Conservation (phyloP, 352 stramenopile species). For the Pythium aquatile region DNA sequence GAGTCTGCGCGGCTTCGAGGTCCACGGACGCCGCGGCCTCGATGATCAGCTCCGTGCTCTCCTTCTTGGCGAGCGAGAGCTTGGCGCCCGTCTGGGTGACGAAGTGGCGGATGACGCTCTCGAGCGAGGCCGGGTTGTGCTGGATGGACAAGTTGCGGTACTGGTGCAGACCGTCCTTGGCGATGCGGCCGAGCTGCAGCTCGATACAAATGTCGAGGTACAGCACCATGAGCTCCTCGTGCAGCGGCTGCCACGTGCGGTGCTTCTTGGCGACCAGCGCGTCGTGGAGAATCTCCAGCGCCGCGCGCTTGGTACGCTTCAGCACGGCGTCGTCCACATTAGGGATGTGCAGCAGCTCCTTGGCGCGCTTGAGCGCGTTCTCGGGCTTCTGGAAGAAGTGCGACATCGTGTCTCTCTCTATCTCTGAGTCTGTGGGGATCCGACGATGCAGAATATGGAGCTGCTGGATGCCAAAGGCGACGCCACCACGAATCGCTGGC, state of each 20-base stretch:
- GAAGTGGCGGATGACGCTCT: conserved; percentile 94
- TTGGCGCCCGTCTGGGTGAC: conserved; percentile 88
- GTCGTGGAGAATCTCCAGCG: conserved; percentile 91
- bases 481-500: not conserved
- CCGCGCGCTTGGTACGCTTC: conserved; percentile 78
- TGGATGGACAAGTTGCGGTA: conserved; percentile 96
- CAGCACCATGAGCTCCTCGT: conserved; percentile 96
- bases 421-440: no score
- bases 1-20: conserved; percentile 91
- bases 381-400: conserved; percentile 91
- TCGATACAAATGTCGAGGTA: conserved; percentile 98
- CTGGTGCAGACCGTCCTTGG: conserved; percentile 98
- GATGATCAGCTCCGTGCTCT: conserved; percentile 87
- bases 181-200: conserved; percentile 90
- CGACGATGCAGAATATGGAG: no score
- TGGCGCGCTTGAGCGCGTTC: conserved; percentile 89
- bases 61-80: conserved; percentile 80
- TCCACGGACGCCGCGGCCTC: conserved; percentile 82
- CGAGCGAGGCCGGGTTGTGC: conserved; percentile 94
- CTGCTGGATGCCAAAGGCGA: not conserved
- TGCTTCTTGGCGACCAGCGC: conserved; percentile 94
- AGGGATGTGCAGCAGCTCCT: conserved; percentile 80
- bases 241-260: conserved; percentile 95
- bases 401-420: conserved; percentile 45
- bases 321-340: conserved; percentile 67